Base-by-base conservation (phyloP, 495 filamentous ascomycete species). In the Xylaria telfairii region DNA sequence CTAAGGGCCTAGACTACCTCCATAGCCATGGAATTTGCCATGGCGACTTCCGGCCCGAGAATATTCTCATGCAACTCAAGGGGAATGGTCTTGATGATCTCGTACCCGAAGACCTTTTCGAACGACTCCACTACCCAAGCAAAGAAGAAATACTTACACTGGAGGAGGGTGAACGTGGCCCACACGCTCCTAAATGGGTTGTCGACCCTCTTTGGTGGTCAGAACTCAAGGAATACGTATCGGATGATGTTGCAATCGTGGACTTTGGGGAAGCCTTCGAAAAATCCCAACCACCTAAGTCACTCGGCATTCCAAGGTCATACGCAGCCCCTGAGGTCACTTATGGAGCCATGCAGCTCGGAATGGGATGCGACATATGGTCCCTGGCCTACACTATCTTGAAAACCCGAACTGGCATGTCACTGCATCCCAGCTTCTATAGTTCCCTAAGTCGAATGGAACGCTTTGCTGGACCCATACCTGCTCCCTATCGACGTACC, bases 1-100 rank as follows among this genome's bases (percentile, higher is more conserved):
- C 69, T 2, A 24, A 68, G 24, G 71, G 70, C 1, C 37, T 79
- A 19, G 7, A 37, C 0, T 73, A 75, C 44, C 47, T 76, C 1
- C 76, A 78, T 60, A 17, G 60, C 0, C 60, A 67, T 2, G 72
- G 60, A 0, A 62, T 75, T 15, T 74, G 74, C 53, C 75, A 80
- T 49, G 76, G 76, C 2, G 73, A 79, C 61, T 77, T 78, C 24
- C 70, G 75, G 0, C 56, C 71, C 0, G 54, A 70, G 17, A 79
- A 76, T 54, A 66, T 78, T 21, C 57, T 74, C 0, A 64, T 79
- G 63, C 70, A 67, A 3, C 68, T 77, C 0, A 56, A 65, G 53
- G 49, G 24, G 0, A 67, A 69, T 9, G 68, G 74, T 8, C 63
- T 72, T 0, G 77, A 78, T 51, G n/a, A 67, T n/a, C 71, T 74